Conservation (phyloP, 108 stramenopile genomes). For the Pseudonitzschia multistriata region DNA sequence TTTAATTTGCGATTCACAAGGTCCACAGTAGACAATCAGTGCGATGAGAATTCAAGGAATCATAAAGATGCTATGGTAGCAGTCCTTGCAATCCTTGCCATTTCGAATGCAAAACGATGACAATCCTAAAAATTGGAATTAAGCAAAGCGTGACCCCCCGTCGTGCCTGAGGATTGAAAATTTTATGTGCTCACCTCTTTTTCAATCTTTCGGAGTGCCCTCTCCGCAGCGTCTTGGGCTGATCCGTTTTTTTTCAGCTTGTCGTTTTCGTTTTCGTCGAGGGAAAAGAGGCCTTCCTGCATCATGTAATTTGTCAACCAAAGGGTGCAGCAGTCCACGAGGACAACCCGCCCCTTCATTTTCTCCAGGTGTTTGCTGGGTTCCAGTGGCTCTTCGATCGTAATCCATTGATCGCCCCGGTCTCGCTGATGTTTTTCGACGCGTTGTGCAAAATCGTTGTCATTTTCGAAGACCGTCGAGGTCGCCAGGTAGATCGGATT, state of each 20-base stretch:
- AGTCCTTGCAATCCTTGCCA: too few relatives aligned
- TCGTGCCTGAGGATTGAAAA: neutral
- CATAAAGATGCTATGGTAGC: too few relatives aligned
- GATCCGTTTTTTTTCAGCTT: constrained; percentile 3
- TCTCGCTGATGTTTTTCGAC: constrained; percentile 48
- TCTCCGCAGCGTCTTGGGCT: neutral
- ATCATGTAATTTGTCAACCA: constrained; percentile 62
- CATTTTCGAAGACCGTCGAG: constrained; percentile 25
- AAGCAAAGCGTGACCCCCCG: too few relatives aligned
- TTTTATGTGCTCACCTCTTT: constrained; percentile 1
- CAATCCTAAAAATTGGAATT: too few relatives aligned
- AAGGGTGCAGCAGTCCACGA: constrained; percentile 57
- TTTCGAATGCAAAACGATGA: too few relatives aligned
- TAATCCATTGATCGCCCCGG: constrained; percentile 40
- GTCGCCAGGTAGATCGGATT: constrained; percentile 57
- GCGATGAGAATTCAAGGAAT: too few relatives aligned
- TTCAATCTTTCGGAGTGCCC: constrained; percentile 10
- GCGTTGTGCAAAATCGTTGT: constrained; percentile 42
- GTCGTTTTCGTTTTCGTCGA: constrained; percentile 16
- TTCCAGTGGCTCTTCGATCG: constrained; percentile 48
- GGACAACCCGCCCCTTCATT: constrained; percentile 39
- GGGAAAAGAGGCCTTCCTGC: constrained; percentile 39
- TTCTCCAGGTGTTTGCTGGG: constrained; percentile 40
- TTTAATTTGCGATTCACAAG: too few relatives aligned
- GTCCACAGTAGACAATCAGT: too few relatives aligned